Evolutionary conservation across 2,329 filamentous ascomycete species (phyloP).

Genomic region (Pseudocercospora vitis): DNA sequence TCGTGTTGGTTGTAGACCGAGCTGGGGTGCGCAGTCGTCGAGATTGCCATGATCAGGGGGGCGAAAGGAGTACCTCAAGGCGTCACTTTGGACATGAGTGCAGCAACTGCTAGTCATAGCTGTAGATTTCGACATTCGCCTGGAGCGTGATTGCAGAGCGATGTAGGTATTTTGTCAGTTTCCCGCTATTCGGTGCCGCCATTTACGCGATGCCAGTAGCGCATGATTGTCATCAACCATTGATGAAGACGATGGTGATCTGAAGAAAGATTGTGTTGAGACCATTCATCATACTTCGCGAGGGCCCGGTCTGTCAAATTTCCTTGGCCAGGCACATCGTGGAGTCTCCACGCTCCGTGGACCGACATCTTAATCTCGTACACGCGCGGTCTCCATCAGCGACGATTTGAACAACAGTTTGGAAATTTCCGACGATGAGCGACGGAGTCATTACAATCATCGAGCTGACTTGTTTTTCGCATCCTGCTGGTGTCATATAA

Average conservation of each 20-base stretch:
- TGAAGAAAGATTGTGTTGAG: not conserved
- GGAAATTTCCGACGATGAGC: no score
- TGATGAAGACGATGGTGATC: not conserved
- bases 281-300: not conserved
- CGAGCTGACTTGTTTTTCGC: no score
- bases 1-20: not conserved
- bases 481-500: no score
- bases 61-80: not conserved
- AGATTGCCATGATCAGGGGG: slow-evolving; percentile 4
- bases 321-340: slow-evolving; percentile 11
- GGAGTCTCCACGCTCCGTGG: not conserved
- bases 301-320: slow-evolving; percentile 17
- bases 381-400: not conserved
- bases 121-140: no score
- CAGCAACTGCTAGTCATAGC: no score
- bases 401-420: no score
- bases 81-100: not conserved
- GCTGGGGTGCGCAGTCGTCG: not conserved
- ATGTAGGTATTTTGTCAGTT: no score
- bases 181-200: no score
- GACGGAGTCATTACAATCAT: no score
- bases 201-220: not conserved
- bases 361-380: not conserved
- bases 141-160: no score
- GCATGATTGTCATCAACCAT: not conserved